Base-by-base conservation (phyloP, 1,284 basidiomycete genomes). In the Tilletia walkeri region DNA sequence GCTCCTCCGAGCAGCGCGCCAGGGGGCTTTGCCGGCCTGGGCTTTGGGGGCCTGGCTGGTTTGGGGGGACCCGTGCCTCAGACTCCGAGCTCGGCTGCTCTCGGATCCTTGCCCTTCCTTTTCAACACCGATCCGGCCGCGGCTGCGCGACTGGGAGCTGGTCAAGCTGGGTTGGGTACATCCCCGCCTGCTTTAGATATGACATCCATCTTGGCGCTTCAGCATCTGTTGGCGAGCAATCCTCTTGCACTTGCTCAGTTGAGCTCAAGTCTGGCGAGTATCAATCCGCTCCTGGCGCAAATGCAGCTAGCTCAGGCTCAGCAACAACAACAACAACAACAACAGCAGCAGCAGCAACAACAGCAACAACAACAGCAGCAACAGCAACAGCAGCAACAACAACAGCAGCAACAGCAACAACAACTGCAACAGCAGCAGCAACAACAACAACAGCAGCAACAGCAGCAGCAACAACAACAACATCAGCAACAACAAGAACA, bases 171-270 rank as follows among this genome's bases (percentile, higher is more conserved):
- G 9, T 34, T 34, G 16, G 59, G 59, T 16, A 63, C 59, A 4
- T 63, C 59, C 4, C 59, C 59, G 59, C 59, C 65, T 30, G n/a
- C 49, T 6, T 20, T 67, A 14, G 81, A 82, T 68, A 73, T 82
- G 69, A 78, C 79, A 5, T 80, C 79, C 5, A 78, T 78, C 24
- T 70, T 82, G n/a, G 81, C 81, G n/a, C 69, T 82, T 24, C 81
- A 82, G 70, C 79, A 82, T 66, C 73, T 82, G 12, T 70, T 82
- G 16, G 72, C 76, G 47, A 75, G 74, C 72, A 82, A 81, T 39
- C 80, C 81, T 9, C 67, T 78, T 18, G 79, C 78, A 6, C 56
- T 71, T 56, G 69, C 61, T 14, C 34, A 38, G 30, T 34, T 69
- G n/a, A 53, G 59, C 39, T 18, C 34, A 3, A n/a, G 38, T 34